Conservation (phyloP, 345 rosid species). For the Hypericum androsaemum region DNA sequence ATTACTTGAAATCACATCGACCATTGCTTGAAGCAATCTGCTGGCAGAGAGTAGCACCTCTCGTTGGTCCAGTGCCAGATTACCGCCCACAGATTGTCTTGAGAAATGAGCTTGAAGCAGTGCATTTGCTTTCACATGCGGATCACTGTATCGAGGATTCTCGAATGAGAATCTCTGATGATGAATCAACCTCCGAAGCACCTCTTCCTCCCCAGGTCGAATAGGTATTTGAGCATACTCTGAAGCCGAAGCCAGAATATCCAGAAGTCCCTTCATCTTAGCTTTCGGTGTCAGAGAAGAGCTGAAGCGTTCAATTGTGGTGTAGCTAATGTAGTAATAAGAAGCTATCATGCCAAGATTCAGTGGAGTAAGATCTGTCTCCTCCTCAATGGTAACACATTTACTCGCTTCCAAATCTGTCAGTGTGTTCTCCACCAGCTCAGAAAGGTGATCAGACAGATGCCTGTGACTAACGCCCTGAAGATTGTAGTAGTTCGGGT, state of each 20-base stretch:
- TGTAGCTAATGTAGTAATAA: slow-evolving; percentile 72
- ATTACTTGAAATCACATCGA: slow-evolving; percentile 79
- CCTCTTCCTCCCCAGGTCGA: slow-evolving; percentile 86
- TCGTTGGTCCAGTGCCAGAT: slow-evolving; percentile 64
- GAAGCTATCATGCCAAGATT: slow-evolving; percentile 92
- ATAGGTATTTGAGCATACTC: slow-evolving; percentile 73
- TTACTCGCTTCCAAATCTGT: slow-evolving; percentile 72
- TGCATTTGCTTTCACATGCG: slow-evolving; percentile 82
- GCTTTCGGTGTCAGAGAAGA: slow-evolving; percentile 70
- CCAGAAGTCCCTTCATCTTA: slow-evolving; percentile 89
- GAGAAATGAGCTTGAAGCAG: slow-evolving; percentile 94
- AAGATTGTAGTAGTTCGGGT: slow-evolving; percentile 93
- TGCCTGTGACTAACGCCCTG: slow-evolving; percentile 93
- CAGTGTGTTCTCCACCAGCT: slow-evolving; percentile 82
- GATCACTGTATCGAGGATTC: slow-evolving; percentile 60
- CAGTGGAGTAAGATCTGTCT: slow-evolving; percentile 62
- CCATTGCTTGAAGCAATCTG: slow-evolving; percentile 83
- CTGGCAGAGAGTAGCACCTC: slow-evolving; percentile 67
- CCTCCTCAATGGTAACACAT: slow-evolving; percentile 70
- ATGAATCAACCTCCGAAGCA: slow-evolving; percentile 58
- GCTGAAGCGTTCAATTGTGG: slow-evolving; percentile 88
- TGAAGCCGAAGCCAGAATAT: slow-evolving; percentile 77
- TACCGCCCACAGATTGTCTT: slow-evolving; percentile 64
- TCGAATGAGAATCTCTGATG: slow-evolving; percentile 92
- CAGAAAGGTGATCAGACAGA: slow-evolving; percentile 95